phyloP scores from a whole-genome alignment of 495 filamentous ascomycete species.

The Friedmanniomyces simplex region DNA sequence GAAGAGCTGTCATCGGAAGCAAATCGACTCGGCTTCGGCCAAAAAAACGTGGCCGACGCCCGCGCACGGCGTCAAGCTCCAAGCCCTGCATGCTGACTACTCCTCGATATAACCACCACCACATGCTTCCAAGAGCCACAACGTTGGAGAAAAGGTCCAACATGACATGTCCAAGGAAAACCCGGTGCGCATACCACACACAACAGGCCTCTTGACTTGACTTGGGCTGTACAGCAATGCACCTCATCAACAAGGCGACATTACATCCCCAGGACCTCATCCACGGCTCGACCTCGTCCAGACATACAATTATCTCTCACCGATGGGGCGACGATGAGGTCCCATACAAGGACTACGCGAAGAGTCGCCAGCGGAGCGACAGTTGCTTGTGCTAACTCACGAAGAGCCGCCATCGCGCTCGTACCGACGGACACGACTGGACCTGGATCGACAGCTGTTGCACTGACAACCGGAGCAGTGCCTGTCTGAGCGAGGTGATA shows the following conservation, averaged over 20 bases:
- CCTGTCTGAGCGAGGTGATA: slow-evolving; percentile 17
- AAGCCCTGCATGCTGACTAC: neutral
- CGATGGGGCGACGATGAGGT: slow-evolving; percentile 9
- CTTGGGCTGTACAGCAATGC: slow-evolving; percentile 7
- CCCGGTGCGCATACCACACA: neutral
- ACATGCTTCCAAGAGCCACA: too few relatives aligned
- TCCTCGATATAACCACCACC: too few relatives aligned
- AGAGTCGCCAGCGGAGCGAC: neutral
- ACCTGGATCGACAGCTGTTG: slow-evolving; percentile 22
- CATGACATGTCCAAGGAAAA: too few relatives aligned
- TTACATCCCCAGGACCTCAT: slow-evolving; percentile 5
- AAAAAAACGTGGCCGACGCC: too few relatives aligned
- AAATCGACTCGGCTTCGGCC: too few relatives aligned
- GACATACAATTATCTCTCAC: slow-evolving; percentile 6
- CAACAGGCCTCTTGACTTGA: too few relatives aligned
- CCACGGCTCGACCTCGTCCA: neutral
- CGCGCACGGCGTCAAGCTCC: neutral
- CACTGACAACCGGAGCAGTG: slow-evolving; percentile 19
- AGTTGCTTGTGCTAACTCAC: neutral
- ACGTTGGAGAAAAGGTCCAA: too few relatives aligned
- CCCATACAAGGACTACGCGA: slow-evolving; percentile 2
- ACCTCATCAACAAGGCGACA: slow-evolving; percentile 4
- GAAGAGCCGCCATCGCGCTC: neutral
- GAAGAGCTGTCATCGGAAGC: neutral
- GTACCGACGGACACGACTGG: neutral